Conservation (phyloP, 2,329 filamentous ascomycete species). For the Macrophomina pseudophaseolina region DNA sequence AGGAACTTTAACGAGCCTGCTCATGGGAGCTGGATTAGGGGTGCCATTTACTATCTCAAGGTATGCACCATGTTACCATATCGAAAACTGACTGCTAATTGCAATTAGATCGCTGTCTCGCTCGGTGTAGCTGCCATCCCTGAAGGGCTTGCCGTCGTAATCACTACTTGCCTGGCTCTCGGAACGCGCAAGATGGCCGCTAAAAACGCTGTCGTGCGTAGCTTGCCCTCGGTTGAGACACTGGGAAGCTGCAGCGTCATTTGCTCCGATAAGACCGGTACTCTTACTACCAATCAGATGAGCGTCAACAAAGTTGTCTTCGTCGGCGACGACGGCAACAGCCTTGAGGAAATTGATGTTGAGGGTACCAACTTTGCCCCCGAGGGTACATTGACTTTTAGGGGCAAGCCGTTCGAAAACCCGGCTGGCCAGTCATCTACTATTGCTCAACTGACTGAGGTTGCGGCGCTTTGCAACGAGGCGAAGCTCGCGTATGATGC, state of each 20-base stretch:
- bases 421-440: slow-evolving; percentile 75
- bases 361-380: slow-evolving; percentile 93
- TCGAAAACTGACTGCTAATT: neutral
- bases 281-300: slow-evolving; percentile 98
- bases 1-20: slow-evolving; percentile 94
- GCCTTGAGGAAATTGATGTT: slow-evolving; percentile 84
- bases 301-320: slow-evolving; percentile 93
- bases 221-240: slow-evolving; percentile 94
- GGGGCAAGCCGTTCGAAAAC: slow-evolving; percentile 72
- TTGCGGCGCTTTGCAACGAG: slow-evolving; percentile 84
- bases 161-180: slow-evolving; percentile 95
- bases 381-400: slow-evolving; percentile 71
- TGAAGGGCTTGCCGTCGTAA: slow-evolving; percentile 95
- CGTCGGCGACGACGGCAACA: slow-evolving; percentile 73
- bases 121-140: slow-evolving; percentile 97
- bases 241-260: slow-evolving; percentile 99
- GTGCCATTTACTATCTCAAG: slow-evolving; percentile 98
- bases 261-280: slow-evolving; percentile 99
- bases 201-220: slow-evolving; percentile 96
- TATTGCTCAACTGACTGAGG: slow-evolving; percentile 75
- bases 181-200: slow-evolving; percentile 98
- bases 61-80: slow-evolving; percentile 29
- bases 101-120: slow-evolving; percentile 80
- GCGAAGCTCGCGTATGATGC: slow-evolving; percentile 81
- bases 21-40: slow-evolving; percentile 93